Conservation (phyloP, 768 basidiomycete species). For the Boletus speciosus region DNA sequence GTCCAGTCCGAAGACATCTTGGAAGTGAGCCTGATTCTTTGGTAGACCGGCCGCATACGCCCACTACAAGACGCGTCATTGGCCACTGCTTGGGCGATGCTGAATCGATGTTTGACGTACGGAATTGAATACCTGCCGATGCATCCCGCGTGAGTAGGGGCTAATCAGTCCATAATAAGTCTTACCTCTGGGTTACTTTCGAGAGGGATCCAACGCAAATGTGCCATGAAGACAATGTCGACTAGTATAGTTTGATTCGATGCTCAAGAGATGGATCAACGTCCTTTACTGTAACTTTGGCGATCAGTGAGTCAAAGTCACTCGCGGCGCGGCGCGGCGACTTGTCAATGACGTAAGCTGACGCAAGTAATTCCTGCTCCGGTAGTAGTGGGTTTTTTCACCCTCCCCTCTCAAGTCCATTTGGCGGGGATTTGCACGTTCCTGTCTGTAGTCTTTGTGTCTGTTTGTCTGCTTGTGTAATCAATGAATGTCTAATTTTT, state of each 20-base stretch:
- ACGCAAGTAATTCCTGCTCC: too few relatives aligned
- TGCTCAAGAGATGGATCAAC: background rate
- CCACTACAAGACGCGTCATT: conserved; percentile 46
- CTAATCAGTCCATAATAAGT: background rate
- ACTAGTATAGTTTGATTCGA: background rate
- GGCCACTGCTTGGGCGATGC: background rate
- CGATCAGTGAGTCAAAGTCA: too few relatives aligned
- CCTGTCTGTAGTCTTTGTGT: too few relatives aligned
- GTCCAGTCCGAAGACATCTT: conserved; percentile 74
- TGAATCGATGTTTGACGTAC: conserved; percentile 15
- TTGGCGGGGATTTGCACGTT: too few relatives aligned
- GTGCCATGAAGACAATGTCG: conserved; percentile 13
- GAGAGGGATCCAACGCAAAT: conserved; percentile 67
- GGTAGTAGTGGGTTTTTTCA: too few relatives aligned
- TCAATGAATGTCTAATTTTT: too few relatives aligned
- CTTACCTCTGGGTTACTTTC: conserved; percentile 68
- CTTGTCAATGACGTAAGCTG: too few relatives aligned
- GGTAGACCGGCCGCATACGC: conserved; percentile 64
- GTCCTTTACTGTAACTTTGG: too few relatives aligned
- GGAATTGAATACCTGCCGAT: conserved; percentile 30
- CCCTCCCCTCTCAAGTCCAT: too few relatives aligned
- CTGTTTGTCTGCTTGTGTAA: too few relatives aligned
- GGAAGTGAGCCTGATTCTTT: conserved; percentile 47
- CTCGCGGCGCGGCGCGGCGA: too few relatives aligned
- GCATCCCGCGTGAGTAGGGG: conserved; percentile 2